Evolutionary conservation across 1,139 yeast genomes (phyloP).

Genomic region (Debaryomyces sp.): DNA sequence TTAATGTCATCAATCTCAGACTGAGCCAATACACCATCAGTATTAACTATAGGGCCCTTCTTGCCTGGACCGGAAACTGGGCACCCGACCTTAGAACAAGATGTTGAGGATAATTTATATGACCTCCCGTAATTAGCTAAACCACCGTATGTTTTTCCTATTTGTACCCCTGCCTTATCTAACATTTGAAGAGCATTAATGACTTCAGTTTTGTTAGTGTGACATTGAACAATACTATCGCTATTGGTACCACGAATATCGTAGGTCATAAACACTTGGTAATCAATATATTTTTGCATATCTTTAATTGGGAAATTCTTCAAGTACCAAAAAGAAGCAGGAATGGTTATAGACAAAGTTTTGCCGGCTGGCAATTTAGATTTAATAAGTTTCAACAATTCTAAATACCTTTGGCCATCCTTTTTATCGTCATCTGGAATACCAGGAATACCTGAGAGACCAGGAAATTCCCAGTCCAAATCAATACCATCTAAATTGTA

Average conservation of each 20-base stretch:
- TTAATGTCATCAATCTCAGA: slow-evolving; percentile 12
- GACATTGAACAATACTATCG: slow-evolving; percentile 15
- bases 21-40: slow-evolving; percentile 17
- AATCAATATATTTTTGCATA: slow-evolving; percentile 18
- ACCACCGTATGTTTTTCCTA: slow-evolving; percentile 20
- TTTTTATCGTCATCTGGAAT: slow-evolving; percentile 16
- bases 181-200: slow-evolving; percentile 15
- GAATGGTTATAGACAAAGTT: slow-evolving; percentile 24
- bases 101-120: slow-evolving; percentile 8
- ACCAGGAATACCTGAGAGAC: slow-evolving; percentile 12
- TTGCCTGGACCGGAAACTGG: slow-evolving; percentile 10
- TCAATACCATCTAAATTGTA: slow-evolving; percentile 23
- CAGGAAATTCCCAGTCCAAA: slow-evolving; percentile 27
- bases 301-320: slow-evolving; percentile 16
- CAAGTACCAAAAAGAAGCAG: slow-evolving; percentile 16
- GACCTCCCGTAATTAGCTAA: slow-evolving; percentile 22
- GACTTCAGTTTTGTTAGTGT: slow-evolving; percentile 14
- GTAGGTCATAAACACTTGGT: slow-evolving; percentile 21
- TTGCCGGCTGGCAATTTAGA: slow-evolving; percentile 15
- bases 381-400: slow-evolving; percentile 16
- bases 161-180: slow-evolving; percentile 21
- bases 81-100: slow-evolving; percentile 12
- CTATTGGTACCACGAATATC: slow-evolving; percentile 17
- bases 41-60: slow-evolving; percentile 9
- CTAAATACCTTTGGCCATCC: slow-evolving; percentile 17